Conservation (phyloP, 345 rosid species). For the Pistacia atlantica region DNA sequence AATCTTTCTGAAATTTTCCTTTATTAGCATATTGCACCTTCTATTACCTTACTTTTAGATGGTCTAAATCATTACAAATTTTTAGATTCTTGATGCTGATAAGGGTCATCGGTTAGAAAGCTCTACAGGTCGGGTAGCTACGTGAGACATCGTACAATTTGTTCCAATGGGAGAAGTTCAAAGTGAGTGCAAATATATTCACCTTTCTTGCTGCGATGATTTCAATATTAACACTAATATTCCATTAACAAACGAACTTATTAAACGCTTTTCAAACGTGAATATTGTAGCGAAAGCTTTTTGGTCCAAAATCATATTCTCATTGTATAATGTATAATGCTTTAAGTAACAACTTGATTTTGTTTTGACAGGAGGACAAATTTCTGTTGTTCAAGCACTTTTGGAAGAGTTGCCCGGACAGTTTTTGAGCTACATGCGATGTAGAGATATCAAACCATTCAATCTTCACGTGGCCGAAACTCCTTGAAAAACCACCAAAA, state of each 20-base stretch:
- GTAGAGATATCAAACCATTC: constrained; percentile 58
- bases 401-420: constrained; percentile 89
- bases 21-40: background rate
- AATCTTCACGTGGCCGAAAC: constrained; percentile 10
- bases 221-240: background rate
- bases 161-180: constrained; percentile 80
- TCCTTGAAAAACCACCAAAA: background rate
- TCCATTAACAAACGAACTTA: no score
- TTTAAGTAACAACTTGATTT: background rate
- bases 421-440: constrained; percentile 67
- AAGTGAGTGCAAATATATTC: constrained; percentile 44
- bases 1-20: background rate
- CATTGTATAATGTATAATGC: background rate
- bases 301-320: background rate
- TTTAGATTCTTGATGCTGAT: constrained; percentile 84
- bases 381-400: constrained; percentile 75
- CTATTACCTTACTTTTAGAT: background rate
- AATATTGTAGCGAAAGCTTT: background rate
- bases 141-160: constrained; percentile 88
- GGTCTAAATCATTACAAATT: background rate
- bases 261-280: no score
- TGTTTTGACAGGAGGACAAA: constrained; percentile 52
- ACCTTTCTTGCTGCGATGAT: background rate
- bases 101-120: constrained; percentile 75
- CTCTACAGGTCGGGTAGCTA: constrained; percentile 70